A percentile compares a stretch with the other conserved stretches of the same genome.
Evolutionary conservation across 495 filamentous ascomycete species (phyloP).

Genomic region (Apodospora peruviana): DNA sequence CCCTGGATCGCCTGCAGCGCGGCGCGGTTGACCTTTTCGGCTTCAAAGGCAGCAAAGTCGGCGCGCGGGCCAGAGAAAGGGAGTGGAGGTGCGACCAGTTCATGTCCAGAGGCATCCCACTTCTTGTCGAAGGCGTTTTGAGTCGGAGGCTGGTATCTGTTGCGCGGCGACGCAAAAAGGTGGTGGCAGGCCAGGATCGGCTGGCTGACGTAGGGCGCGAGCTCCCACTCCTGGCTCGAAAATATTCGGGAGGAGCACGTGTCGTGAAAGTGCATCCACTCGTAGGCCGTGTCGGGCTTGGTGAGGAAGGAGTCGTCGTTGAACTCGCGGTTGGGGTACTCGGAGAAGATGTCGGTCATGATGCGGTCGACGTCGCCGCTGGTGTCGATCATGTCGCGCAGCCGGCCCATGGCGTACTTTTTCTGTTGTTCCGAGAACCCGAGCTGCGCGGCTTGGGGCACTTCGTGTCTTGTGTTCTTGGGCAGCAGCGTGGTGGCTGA

Average conservation of each 20-base stretch:
- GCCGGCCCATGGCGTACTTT: conserved; percentile 65
- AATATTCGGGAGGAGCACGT: conserved; percentile 68
- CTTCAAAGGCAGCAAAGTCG: conserved; percentile 72
- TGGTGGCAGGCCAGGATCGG: conserved; percentile 86
- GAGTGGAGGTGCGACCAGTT: conserved; percentile 46
- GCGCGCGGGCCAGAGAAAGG: conserved; percentile 79
- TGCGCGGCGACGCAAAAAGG: conserved; percentile 69
- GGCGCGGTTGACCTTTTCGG: conserved; percentile 58
- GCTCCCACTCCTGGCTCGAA: conserved; percentile 79
- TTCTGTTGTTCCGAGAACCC: conserved; percentile 72
- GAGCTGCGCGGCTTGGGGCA: conserved; percentile 45
- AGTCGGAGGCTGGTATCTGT: conserved; percentile 36
- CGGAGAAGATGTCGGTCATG: conserved; percentile 68
- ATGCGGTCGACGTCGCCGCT: conserved; percentile 86
- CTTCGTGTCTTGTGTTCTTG: conserved; percentile 33
- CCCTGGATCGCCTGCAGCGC: conserved; percentile 47
- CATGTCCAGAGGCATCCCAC: conserved; percentile 41
- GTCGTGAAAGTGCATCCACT: conserved; percentile 95
- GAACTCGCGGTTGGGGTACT: conserved; percentile 79
- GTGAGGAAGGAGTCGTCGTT: conserved; percentile 89
- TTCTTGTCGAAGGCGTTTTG: conserved; percentile 29
- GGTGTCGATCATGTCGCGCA: conserved; percentile 86
- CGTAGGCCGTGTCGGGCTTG: conserved; percentile 80
- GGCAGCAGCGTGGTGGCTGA: conserved; percentile 14
- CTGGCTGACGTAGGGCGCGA: conserved; percentile 76